A percentile compares a stretch with the other conserved stretches of the same genome.
Conservation (phyloP, 192 early-diverging fungal species). For the Rhizoclosmatium sp. region DNA sequence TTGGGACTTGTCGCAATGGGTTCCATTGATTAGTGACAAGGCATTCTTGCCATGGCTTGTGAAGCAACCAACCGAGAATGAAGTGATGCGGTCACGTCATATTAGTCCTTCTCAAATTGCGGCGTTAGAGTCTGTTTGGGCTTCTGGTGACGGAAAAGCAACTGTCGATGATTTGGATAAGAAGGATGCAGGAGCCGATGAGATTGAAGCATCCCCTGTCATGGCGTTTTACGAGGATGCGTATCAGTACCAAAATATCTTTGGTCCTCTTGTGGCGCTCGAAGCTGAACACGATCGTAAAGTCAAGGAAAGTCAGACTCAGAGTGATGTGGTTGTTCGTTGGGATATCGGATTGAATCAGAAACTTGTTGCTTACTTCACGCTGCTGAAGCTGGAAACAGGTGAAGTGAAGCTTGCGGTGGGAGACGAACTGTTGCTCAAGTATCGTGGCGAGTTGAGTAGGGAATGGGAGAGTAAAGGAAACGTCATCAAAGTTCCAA, state of each 20-base stretch:
- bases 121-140: conserved; percentile 91
- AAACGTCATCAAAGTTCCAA: conserved; percentile 95
- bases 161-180: conserved; percentile 83
- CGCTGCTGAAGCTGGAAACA: conserved; percentile 89
- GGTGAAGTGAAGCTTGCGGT: conserved; percentile 90
- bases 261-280: conserved; percentile 93
- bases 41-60: conserved; percentile 95
- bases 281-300: conserved; percentile 93
- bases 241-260: conserved; percentile 96
- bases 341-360: conserved; percentile 97
- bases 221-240: conserved; percentile 90
- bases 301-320: conserved; percentile 92
- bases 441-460: conserved; percentile 87
- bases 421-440: conserved; percentile 91
- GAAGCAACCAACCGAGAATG: conserved; percentile 84
- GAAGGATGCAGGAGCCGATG: conserved; percentile 59
- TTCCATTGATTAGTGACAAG: conserved; percentile 95
- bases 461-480: conserved; percentile 87
- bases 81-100: conserved; percentile 82
- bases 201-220: conserved; percentile 87
- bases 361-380: conserved; percentile 92
- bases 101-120: conserved; percentile 86
- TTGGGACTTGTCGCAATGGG: conserved; percentile 97
- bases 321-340: conserved; percentile 92
- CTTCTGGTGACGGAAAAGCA: conserved; percentile 67